Base-by-base conservation (phyloP, 148 eudicot species). In the Heliosperma pusillum region DNA sequence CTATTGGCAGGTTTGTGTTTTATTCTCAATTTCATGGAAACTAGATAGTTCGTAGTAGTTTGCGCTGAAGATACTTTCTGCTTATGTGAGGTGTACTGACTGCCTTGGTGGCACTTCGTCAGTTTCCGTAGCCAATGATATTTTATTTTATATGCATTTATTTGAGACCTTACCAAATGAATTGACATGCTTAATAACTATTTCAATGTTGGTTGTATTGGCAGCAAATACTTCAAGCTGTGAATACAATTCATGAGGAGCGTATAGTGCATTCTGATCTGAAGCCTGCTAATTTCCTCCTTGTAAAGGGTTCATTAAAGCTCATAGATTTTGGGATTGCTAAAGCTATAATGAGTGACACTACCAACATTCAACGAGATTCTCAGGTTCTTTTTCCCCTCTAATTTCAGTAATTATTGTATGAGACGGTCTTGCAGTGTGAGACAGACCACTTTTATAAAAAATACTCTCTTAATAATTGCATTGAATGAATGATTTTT, bases 281-380 rank as follows among this genome's bases (percentile, higher is more conserved):
- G 77, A 95, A 95, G 87, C 97, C 97, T 11, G 97, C 93, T 71
- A 95, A 95, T 88, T 95, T 95, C 66, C 98, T 95, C 81, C 93
- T 95, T 66, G 98, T 95, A 17, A 89, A 84, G 81, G 98, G 98
- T 45, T 90, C 96, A 40, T 71, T 95, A 72, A 95, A 92, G 85
- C 92, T 95, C 69, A 95, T 95, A 36, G 98, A 95, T 85, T 95
- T 95, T 83, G 98, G 98, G 16, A 92, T 95, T 65, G 96, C 97
- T 44, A 92, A 92, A 82, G 97, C 98, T 65, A 92, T 92, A 66
- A 82, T 92, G 98, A 92, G 96, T 74, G 98, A 95, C 77, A 95
- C 98, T 40, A 95, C 98, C 50, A 89, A 95, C 84, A 95, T 95
- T 79, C 98, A 92, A 80, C 87, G 97, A 47, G 98, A 95, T 77